Evolutionary conservation across 2,329 filamentous ascomycete genomes (phyloP), one percentile per base, ranked within the genome.

Genomic region (Arthrinium phaeospermum): DNA sequence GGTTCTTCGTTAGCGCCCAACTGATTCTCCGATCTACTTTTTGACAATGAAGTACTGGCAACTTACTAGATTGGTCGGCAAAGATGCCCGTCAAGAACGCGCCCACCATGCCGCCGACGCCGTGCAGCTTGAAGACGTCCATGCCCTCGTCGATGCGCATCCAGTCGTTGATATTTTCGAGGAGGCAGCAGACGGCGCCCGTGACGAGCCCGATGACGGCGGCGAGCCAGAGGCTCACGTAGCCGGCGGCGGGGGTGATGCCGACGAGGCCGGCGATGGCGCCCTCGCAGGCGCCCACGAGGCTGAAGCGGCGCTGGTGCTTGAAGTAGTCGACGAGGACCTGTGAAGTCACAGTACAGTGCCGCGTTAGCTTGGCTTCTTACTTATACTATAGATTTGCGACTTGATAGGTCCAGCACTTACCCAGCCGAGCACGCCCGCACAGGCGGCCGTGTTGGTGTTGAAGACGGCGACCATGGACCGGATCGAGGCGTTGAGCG

Each of bases 51-150:
- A 37, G 8, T 37, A 13, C 12, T 30, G 2, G 13, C 19, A 47
- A 72, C 77, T 67, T 70, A 77, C 77, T 74, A 12, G 72, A 75
- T 16, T 73, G 74, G 5, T 87, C 85, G 0, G 89, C 89, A 70
- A 91, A 91, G 44, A 91, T 82, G 3, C 89, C 89, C 0, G 89
- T 90, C 24, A 90, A 77, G 68, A 91, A 82, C 46, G 87, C 85
- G 22, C 89, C 89, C 0, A 90, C 84, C 74, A 87, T 85, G 14
- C 89, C 89, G n/a, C 89, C 89, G 1, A 91, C 81, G 24, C 88
- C 88, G 76, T 91, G 89, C 41, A 91, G 85, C 44, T 87, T 87
- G 73, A 90, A 91, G 69, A 91, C 88, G 72, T 90, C 88, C 70
- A 91, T 83, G 2, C 88, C 87, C 67, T 90, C 89, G 72, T 91